Evolutionary conservation across 805 yeast genomes (phyloP), one percentile per base, ranked within the genome.

Genomic region (Teunomyces aglyptinius): DNA sequence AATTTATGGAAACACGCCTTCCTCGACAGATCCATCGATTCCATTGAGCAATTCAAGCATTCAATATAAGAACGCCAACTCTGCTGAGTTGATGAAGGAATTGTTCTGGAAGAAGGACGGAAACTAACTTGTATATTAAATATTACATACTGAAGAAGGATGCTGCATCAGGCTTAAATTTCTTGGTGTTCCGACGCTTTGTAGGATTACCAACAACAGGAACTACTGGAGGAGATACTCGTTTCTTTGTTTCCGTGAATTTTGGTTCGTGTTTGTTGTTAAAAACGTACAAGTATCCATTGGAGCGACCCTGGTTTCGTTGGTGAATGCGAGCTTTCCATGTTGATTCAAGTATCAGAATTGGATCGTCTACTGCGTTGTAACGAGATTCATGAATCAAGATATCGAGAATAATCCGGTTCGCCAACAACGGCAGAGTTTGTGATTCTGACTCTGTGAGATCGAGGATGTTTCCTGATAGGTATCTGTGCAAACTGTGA

Each of bases 121-220:
- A 20, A 36, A 36, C 28, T 36, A 27, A 7, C 11, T 27, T 39
- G 22, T 27, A 29, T 39, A 39, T 22, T 41, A 29, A 19, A 24
- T 38, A 15, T 47, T 46, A 56, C 41, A 50, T 38, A 24, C 49
- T 51, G 44, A 59, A 59, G 46, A 50, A 59, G n/a, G 45, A 34
- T n/a, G 50, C 50, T 7, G 51, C 60, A 47, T 50, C 49, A 11
- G 57, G 49, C 41, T 43, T 49, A 12, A 50, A 46, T 46, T 18
- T 46, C 31, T 41, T 46, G 33, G 26, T 26, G 19, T 40, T 40
- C 5, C 22, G 43, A 10, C 22, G 34, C 27, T 26, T 26, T 10
- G 32, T 40, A 26, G 15, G 36, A n/a, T 15, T 28, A 12, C n/a
- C 15, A 4, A 4, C 18, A 13, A 15, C 26, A 12, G 26, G 12